Percentiles rank a stretch among this genome's conserved stretches.
These are phyloP conservation scores for Cercospora sp. DNA, from an alignment of 2,329 filamentous ascomycete genomes.

Conservation along the genomic window DNA sequence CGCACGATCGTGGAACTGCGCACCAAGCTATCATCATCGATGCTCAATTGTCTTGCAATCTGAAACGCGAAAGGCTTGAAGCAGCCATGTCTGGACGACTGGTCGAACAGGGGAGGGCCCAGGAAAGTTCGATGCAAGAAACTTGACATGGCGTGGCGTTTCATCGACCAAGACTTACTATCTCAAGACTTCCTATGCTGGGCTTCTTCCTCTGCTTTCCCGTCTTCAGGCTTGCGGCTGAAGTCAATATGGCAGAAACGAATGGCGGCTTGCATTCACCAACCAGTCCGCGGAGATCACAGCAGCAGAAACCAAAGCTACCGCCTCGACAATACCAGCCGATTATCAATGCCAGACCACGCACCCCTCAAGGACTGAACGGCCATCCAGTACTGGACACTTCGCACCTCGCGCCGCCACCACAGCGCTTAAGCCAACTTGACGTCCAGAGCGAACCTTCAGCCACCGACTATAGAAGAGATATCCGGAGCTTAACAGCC, in stretches of 20 bases:
- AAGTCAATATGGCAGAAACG: neutral
- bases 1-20: neutral
- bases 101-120: constrained; percentile 4
- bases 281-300: neutral
- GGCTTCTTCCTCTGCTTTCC: neutral
- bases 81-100: constrained; percentile 3
- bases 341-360: constrained; percentile 4
- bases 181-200: neutral
- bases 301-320: constrained; percentile 8
- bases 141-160: constrained; percentile 10
- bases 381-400: constrained; percentile 6
- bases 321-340: constrained; percentile 9
- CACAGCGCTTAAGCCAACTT: constrained; percentile 3
- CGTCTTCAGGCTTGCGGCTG: neutral
- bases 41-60: neutral
- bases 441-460: constrained; percentile 18
- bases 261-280: neutral
- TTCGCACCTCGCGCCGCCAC: constrained; percentile 2
- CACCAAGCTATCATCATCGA: neutral
- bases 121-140: constrained; percentile 5
- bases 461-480: constrained; percentile 44
- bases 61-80: constrained; percentile 2
- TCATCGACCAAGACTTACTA: constrained; percentile 3
- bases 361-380: constrained; percentile 6
- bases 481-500: constrained; percentile 46